Evolutionary conservation across 345 rosid genomes (phyloP).

Genomic region (Camelina hispida): DNA sequence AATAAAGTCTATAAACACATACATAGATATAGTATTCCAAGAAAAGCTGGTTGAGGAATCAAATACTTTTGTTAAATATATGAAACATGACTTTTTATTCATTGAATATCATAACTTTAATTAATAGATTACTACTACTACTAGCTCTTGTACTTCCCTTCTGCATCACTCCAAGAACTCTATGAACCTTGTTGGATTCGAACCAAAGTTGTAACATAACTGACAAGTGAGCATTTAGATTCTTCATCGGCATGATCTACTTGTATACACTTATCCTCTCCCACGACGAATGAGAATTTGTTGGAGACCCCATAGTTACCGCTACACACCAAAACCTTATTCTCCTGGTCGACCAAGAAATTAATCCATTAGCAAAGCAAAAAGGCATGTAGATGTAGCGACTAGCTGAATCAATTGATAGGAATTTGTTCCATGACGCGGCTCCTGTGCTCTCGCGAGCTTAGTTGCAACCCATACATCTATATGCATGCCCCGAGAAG

Average conservation of each 20-base stretch:
- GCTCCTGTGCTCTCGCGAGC: neutral
- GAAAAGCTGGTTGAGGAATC: too few species aligned
- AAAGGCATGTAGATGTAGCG: neutral
- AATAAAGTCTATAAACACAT: too few species aligned
- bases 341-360: neutral
- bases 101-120: too few species aligned
- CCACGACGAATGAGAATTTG: neutral
- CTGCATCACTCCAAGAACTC: too few species aligned
- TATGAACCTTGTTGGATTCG: too few species aligned
- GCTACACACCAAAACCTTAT: neutral
- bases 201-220: too few species aligned
- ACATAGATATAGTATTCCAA: too few species aligned
- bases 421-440: neutral
- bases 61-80: too few species aligned
- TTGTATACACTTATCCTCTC: constrained; percentile 1
- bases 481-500: neutral
- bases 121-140: too few species aligned
- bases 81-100: too few species aligned
- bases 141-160: too few species aligned
- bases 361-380: neutral
- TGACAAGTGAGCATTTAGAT: neutral
- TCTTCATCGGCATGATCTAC: neutral
- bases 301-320: neutral
- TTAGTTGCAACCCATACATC: constrained; percentile 3
- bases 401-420: neutral